Base-by-base conservation (phyloP, 495 filamentous ascomycete species). In the Podospora didyma region DNA sequence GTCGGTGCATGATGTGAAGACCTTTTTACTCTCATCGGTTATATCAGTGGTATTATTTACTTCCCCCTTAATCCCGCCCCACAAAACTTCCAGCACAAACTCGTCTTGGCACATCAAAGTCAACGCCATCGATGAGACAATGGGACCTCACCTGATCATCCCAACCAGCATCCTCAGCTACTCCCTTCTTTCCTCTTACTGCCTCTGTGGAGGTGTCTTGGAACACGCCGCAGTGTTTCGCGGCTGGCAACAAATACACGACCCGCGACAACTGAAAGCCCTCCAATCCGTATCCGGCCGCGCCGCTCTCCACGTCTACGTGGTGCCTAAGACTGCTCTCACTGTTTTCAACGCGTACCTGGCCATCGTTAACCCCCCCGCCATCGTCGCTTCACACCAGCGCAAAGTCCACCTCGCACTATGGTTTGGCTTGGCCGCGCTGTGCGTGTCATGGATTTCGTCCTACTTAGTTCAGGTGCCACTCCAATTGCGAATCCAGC, bases 241-340 rank as follows among this genome's bases (percentile, higher is more conserved):
- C 31, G 49, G 49, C 2, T 52, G 49, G 49, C 34, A 23, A 2
- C 34, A 52, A 12, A 19, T 52, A n/a, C 49, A 52, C 49, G 49
- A 52, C 12, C 49, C 49, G 11, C 49, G 49, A 22, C 49, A 52
- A 20, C 49, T 52, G 31, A 52, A 52, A 23, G 49, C 49, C n/a
- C 34, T 52, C 7, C 49, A 52, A 20, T 3, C 49, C 34, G 34
- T 23, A 31, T 41, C 31, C 34, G 49, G 49, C 7, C 20, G 41
- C 17, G 49, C 31, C 31, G 49, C 28, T 5, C 49, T 52, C n/a
- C 41, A 41, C 49, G 41, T 35, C 10, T 52, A 52, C 49, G 49
- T 52, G 17, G 34, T 41, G 5, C 49, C 49, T 17, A 52, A 52
- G 28, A 52, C 49, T 19, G 49, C 21, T n/a, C 34, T 52, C 4